phyloP scores from a whole-genome alignment of 176 grass and related monocot species.

The Calamus simplicifolius region DNA sequence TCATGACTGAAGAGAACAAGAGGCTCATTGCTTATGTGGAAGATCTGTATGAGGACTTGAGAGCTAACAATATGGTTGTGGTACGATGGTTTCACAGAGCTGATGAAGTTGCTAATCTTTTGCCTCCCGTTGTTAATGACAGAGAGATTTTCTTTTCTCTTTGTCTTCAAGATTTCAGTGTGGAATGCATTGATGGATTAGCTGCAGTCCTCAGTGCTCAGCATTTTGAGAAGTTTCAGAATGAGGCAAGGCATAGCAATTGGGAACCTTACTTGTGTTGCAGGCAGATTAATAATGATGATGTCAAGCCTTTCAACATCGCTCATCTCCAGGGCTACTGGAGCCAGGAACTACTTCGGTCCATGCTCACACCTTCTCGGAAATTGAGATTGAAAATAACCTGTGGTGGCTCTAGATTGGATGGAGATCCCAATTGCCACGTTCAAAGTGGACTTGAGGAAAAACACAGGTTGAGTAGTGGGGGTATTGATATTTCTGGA shows the following conservation, averaged over 20 bases:
- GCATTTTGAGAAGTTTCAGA: constrained; percentile 78
- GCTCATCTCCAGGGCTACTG: constrained; percentile 86
- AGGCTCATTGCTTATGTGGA: constrained; percentile 83
- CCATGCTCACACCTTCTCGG: constrained; percentile 54
- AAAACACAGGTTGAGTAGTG: constrained; percentile 20
- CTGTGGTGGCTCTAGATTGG: constrained; percentile 26
- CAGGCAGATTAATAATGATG: constrained; percentile 54
- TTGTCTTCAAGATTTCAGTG: constrained; percentile 77
- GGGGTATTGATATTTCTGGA: constrained; percentile 4
- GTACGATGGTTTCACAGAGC: constrained; percentile 85
- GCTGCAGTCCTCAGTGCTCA: constrained; percentile 60
- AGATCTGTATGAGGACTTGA: constrained; percentile 79
- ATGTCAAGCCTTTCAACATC: constrained; percentile 64
- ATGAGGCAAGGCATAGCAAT: constrained; percentile 11
- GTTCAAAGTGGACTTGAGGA: constrained; percentile 17
- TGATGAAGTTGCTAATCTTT: constrained; percentile 63
- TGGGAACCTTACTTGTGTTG: constrained; percentile 69
- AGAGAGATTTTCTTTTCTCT: constrained; percentile 85
- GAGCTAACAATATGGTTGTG: constrained; percentile 60
- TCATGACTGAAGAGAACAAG: constrained; percentile 78
- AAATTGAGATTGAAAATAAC: constrained; percentile 75
- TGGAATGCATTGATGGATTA: constrained; percentile 96
- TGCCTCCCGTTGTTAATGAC: constrained; percentile 41
- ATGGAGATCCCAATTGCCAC: constrained; percentile 15
- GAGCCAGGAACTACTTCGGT: constrained; percentile 70